Base-by-base conservation (phyloP, 139 green algal species). In the Chlamydomonas schloesseri region DNA sequence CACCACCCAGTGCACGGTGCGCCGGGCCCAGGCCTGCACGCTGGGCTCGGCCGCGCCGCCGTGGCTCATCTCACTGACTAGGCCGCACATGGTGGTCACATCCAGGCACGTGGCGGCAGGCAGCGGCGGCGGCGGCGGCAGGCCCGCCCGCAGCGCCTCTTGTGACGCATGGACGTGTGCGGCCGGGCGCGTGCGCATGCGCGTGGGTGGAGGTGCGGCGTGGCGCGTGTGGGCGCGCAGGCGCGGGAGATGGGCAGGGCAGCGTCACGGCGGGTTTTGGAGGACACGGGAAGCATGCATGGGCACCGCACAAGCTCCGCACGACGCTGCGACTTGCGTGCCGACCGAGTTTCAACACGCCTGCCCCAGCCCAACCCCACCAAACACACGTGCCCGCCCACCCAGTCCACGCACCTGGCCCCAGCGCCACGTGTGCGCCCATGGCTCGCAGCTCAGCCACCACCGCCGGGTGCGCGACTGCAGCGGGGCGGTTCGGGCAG, bases 51-150 rank as follows among this genome's bases (percentile, higher is more conserved):
- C 5, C 53, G 53, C 72, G 11, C 82, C 73, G 9, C 86, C 86
- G 82, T 89, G 55, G 71, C 86, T 88, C 0, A 92, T 73, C 71
- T 95, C 85, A 31, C 67, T 88, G 55, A 95, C 92, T 67, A 96
- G 86, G 3, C 89, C 93, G 77, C 93, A 96, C 60, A 96, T 84
- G 2, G 89, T 88, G 29, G 93, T 95, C 2, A 93, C 90, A 83
- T 93, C 89, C 42, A 93, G 65, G 81, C 92, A 93, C 75, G 76
- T 88, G 70, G 34, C 29, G 55, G 18, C 77, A 21, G 88, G 75
- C 28, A 58, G 70, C 21, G 73, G 87, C 5, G 89, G 87, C 15
- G 55, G 76, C 10, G 70, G 73, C 33, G 89, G 89, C 76, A 91
- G 84, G 47, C 28, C 42, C 6, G 42, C 8, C 18, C 86, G 68